A percentile compares a stretch with the other conserved stretches of the same genome.
Evolutionary conservation across 192 early-diverging fungal genomes (phyloP).

Genomic region (Umbelopsis vinacea): DNA sequence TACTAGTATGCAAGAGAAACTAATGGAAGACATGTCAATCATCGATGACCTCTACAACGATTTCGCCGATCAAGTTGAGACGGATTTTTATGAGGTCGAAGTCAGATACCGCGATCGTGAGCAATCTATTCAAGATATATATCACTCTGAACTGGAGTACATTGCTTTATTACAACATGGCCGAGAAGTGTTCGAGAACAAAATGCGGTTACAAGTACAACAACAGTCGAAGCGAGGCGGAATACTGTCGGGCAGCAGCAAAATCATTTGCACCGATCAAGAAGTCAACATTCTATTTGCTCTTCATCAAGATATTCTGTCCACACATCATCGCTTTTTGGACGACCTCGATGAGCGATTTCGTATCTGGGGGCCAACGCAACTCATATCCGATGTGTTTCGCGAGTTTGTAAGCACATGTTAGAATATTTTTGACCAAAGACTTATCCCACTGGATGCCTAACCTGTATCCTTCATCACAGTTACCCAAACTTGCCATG

Average conservation of each 20-base stretch:
- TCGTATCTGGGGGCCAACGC: conserved; percentile 28
- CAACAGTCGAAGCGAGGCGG: conserved; percentile 15
- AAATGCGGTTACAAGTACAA: conserved; percentile 16
- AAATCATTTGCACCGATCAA: background rate
- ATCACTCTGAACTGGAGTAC: conserved; percentile 21
- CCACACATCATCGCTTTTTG: conserved; percentile 16
- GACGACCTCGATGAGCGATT: conserved; percentile 20
- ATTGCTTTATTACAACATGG: conserved; percentile 10
- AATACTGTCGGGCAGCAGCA: background rate
- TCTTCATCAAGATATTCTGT: conserved; percentile 13
- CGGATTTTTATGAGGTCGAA: conserved; percentile 17
- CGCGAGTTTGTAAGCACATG: conserved; percentile 17
- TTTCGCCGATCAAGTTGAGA: conserved; percentile 18
- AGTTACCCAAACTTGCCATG: conserved; percentile 14
- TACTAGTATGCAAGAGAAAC: conserved; percentile 15
- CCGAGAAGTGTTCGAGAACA: background rate
- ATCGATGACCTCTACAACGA: conserved; percentile 29
- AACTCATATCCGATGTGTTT: conserved; percentile 26
- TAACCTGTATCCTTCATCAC: background rate
- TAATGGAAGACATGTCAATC: conserved; percentile 28
- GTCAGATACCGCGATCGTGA: conserved; percentile 19
- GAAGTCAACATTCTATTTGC: conserved; percentile 4
- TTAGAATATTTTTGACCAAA: background rate
- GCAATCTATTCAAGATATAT: conserved; percentile 16
- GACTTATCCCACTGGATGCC: background rate